Evolutionary conservation across 2,329 filamentous ascomycete species (phyloP).

Genomic region (Septoria petroselini): DNA sequence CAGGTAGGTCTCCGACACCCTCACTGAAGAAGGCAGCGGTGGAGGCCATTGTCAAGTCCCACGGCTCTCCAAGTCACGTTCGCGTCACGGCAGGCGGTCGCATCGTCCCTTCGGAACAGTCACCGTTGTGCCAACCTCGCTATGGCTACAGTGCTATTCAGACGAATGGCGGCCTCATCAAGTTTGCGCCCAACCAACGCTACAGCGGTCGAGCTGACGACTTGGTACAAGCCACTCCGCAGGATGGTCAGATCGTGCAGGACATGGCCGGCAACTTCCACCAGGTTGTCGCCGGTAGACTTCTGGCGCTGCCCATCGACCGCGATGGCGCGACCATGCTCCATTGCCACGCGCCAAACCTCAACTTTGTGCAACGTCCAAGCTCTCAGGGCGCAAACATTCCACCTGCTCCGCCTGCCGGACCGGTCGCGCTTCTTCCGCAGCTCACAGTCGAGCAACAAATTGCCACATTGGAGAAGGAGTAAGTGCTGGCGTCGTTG

Average conservation of each 20-base stretch:
- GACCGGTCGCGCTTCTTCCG: conserved; percentile 8
- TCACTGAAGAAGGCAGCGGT: conserved; percentile 51
- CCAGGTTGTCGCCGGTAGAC: conserved; percentile 40
- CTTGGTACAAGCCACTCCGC: conserved; percentile 30
- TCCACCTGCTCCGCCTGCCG: neutral
- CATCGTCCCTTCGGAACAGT: conserved; percentile 49
- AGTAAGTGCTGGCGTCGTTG: conserved; percentile 28
- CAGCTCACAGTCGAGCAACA: conserved; percentile 33
- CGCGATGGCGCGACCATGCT: conserved; percentile 37
- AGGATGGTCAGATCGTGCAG: conserved; percentile 40
- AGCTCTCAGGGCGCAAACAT: neutral
- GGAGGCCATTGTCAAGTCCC: conserved; percentile 50
- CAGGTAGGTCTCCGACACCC: conserved; percentile 47
- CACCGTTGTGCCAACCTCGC: conserved; percentile 40
- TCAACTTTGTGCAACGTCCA: conserved; percentile 29
- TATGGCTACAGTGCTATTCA: conserved; percentile 41
- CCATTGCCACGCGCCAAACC: conserved; percentile 39
- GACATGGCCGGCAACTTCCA: conserved; percentile 38
- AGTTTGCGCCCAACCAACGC: conserved; percentile 39
- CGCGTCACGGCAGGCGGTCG: conserved; percentile 53
- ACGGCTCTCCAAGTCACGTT: conserved; percentile 51
- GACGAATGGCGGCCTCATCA: conserved; percentile 39
- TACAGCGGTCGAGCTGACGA: conserved; percentile 28
- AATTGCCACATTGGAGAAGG: conserved; percentile 38
- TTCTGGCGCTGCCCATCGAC: conserved; percentile 35